These are phyloP conservation scores for Zygnema circumcarinatum DNA, from an alignment of 139 green algal genomes.

Conservation along the genomic window DNA sequence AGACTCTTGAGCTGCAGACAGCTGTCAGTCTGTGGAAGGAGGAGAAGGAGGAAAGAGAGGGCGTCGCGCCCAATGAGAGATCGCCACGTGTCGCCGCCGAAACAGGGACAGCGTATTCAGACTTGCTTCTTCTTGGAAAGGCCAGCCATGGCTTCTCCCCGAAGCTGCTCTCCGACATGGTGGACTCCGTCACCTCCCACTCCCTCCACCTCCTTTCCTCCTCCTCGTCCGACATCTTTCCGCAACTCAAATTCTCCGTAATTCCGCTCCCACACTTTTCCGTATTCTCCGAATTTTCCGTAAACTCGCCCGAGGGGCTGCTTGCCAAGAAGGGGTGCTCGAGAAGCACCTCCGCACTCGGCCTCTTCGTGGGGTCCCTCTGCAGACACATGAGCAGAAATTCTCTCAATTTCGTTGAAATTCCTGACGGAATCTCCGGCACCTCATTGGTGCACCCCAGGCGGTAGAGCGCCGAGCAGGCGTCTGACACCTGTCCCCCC, in stretches of 20 bases:
- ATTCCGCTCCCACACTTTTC: not conserved
- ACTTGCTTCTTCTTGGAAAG: not conserved
- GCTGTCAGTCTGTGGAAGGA: not conserved
- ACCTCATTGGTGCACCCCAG: slow-evolving; percentile 81
- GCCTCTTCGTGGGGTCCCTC: slow-evolving; percentile 48
- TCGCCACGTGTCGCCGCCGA: not conserved
- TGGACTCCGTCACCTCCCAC: not conserved
- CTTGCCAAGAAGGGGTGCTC: slow-evolving; percentile 48
- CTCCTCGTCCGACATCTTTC: not conserved
- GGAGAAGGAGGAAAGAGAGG: not conserved
- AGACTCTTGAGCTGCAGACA: not conserved
- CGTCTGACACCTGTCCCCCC: slow-evolving; percentile 67
- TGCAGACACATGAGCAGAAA: slow-evolving; percentile 92
- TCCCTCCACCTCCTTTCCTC: not conserved
- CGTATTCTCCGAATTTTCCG: too few relatives aligned
- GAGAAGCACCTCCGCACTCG: slow-evolving; percentile 41
- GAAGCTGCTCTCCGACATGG: not conserved
- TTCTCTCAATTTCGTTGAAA: slow-evolving; percentile 81
- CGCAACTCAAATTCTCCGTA: not conserved
- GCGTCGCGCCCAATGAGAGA: too few relatives aligned
- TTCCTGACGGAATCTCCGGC: slow-evolving; percentile 67
- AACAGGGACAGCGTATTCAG: not conserved
- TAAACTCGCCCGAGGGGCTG: too few relatives aligned
- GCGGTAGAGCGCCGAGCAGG: slow-evolving; percentile 86
- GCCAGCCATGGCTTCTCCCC: not conserved